phyloP scores from a whole-genome alignment of 2,329 filamentous ascomycete species.

The Ophiostoma triangulosporum region DNA sequence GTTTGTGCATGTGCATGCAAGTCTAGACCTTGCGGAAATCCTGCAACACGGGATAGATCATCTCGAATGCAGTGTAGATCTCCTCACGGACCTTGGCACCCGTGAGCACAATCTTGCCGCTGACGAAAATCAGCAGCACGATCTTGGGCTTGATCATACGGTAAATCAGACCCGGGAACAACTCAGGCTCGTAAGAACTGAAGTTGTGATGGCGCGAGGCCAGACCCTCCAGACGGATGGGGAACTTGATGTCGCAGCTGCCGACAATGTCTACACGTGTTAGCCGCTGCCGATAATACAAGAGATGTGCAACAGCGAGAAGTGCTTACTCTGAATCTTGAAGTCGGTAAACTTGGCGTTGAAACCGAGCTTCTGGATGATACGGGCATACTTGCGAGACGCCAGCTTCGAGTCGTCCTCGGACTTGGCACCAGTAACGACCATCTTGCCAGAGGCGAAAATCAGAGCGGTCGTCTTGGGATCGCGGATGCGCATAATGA shows the following conservation, averaged over 20 bases:
- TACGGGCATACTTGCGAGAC: constrained; percentile 93
- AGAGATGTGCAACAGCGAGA: no score
- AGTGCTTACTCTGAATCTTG: constrained; percentile 71
- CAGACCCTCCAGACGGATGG: constrained; percentile 89
- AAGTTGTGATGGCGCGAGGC: constrained; percentile 99
- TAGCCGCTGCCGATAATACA: neutral
- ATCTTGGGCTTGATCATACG: constrained; percentile 99
- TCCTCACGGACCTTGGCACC: constrained; percentile 97
- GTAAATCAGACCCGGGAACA: constrained; percentile 99
- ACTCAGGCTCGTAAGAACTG: constrained; percentile 89
- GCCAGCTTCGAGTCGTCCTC: constrained; percentile 97
- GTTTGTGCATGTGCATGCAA: no score
- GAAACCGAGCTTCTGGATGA: constrained; percentile 99
- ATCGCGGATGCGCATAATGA: constrained; percentile 99
- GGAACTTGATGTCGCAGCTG: constrained; percentile 98
- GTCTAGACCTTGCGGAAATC: constrained; percentile 44
- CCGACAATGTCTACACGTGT: constrained; percentile 61
- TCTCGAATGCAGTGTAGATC: constrained; percentile 92
- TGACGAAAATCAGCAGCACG: constrained; percentile 93
- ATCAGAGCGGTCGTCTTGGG: constrained; percentile 97
- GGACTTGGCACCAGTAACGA: constrained; percentile 94
- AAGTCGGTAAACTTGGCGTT: constrained; percentile 99
- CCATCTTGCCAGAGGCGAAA: constrained; percentile 95
- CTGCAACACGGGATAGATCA: constrained; percentile 91
- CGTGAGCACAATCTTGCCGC: constrained; percentile 94